Evolutionary conservation across 164 flowering plant genomes (phyloP).

Genomic region (Akebia trifoliata): DNA sequence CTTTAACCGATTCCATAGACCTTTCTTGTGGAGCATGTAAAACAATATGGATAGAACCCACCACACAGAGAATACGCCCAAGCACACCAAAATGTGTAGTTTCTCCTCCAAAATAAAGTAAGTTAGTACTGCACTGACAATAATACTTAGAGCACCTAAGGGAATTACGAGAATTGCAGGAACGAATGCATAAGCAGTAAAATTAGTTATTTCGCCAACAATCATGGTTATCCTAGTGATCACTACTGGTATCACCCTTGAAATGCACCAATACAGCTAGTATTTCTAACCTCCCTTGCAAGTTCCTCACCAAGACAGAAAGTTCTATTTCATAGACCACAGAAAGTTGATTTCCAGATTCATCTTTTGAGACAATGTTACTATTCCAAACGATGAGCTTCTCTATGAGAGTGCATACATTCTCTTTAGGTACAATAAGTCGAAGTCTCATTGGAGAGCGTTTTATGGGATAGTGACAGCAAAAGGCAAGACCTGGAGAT

Average conservation of each 20-base stretch:
- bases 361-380: slow-evolving; percentile 54
- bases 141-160: no score
- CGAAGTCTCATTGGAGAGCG: slow-evolving; percentile 33
- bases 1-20: no score
- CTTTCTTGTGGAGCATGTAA: no score
- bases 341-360: slow-evolving; percentile 57
- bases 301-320: slow-evolving; percentile 51
- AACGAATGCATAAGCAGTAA: no score
- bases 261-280: slow-evolving; percentile 78
- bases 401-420: slow-evolving; percentile 47
- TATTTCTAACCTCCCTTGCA: slow-evolving; percentile 79
- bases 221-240: slow-evolving; percentile 63
- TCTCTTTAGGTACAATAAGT: slow-evolving; percentile 40
- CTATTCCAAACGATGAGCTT: slow-evolving; percentile 66
- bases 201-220: no score
- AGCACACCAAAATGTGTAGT: no score
- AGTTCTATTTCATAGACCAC: slow-evolving; percentile 76
- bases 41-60: no score
- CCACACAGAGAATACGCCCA: no score
- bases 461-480: slow-evolving; percentile 68
- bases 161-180: no score
- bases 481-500: slow-evolving; percentile 65
- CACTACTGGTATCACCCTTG: slow-evolving; percentile 65
- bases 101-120: no score
- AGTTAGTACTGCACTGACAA: no score